These are phyloP conservation scores for Cystofilobasidium ferigula DNA, from an alignment of 768 basidiomycete genomes.

Conservation along the genomic window DNA sequence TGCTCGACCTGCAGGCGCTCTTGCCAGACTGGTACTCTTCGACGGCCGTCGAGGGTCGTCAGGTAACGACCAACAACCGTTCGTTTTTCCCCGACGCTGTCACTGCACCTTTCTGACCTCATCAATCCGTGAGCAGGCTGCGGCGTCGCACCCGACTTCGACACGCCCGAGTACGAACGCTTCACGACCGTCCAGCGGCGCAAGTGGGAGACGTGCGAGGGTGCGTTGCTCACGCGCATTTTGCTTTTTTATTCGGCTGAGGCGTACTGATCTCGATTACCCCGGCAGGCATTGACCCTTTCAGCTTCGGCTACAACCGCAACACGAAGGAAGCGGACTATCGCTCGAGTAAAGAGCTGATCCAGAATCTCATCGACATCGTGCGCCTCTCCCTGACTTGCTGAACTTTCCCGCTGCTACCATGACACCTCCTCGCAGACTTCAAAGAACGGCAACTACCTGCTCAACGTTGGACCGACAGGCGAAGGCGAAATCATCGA, in stretches of 20 bases:
- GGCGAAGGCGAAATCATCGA: constrained; percentile 49
- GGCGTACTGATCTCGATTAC: not conserved
- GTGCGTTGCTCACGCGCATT: constrained; percentile 26
- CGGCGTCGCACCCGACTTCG: constrained; percentile 47
- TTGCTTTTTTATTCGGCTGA: not conserved
- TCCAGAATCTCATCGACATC: constrained; percentile 49
- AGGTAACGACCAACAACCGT: constrained; percentile 46
- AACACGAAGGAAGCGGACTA: constrained; percentile 40
- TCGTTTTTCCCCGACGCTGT: constrained; percentile 23
- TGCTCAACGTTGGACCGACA: constrained; percentile 49
- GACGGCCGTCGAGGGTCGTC: constrained; percentile 40
- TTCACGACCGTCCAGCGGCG: constrained; percentile 42
- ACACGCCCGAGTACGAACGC: constrained; percentile 49
- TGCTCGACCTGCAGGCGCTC: constrained; percentile 32
- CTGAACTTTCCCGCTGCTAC: not conserved
- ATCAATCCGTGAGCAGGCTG: constrained; percentile 40
- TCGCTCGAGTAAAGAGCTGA: constrained; percentile 42
- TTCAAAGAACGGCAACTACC: constrained; percentile 52
- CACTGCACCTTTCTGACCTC: constrained; percentile 5
- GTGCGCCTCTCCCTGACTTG: constrained; percentile 33
- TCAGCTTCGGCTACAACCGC: constrained; percentile 43
- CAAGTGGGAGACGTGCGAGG: constrained; percentile 53
- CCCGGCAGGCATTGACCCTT: constrained; percentile 40
- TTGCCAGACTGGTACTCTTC: constrained; percentile 45
- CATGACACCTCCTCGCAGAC: not conserved